Evolutionary conservation across 2,329 filamentous ascomycete genomes (phyloP), one percentile per base, ranked within the genome.

Genomic region (Eutypa lata): DNA sequence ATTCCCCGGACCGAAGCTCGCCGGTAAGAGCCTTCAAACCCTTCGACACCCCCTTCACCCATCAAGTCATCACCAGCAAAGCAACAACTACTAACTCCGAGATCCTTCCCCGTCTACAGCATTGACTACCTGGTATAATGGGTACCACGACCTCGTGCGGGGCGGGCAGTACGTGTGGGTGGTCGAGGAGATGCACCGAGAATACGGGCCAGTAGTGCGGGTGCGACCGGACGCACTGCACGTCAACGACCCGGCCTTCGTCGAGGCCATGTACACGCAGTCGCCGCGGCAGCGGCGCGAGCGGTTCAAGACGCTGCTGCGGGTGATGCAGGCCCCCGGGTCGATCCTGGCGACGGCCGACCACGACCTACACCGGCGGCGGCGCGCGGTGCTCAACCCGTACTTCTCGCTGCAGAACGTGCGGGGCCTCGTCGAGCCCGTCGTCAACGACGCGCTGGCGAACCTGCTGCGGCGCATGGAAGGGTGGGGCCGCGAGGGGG

Each of bases 221-320:
- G 56, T 65, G 31, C 54, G 58, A 21, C 64, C 63, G 11, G 53
- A 62, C 44, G 64, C 67, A 35, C 49, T 71, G 3, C 68, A 71
- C 56, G 62, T 71, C 46, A 61, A 66, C 48, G 67, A 69, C 49
- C 58, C 62, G 28, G 53, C 52, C 19, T 65, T 61, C 52, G 58
- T 62, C 51, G 63, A 65, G 44, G 59, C 58, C 43, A 16, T 66
- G 19, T 66, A 66, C 53, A 42, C 60, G 31, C 56, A 56, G 38
- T 60, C 56, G 18, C 59, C 54, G 43, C 59, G 59, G 47, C 53
- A 56, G 13, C 52, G 60, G 8, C 53, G 58, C 11, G 56, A 63
- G 45, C 54, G 56, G 33, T 57, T 57, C 40, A 31, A 49, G 53
- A 60, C 57, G 6, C 7, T 59, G 3, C 31, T 55, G 22, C 46